Base-by-base conservation (phyloP, 352 stramenopile species). In the Phytopythium aichiense region DNA sequence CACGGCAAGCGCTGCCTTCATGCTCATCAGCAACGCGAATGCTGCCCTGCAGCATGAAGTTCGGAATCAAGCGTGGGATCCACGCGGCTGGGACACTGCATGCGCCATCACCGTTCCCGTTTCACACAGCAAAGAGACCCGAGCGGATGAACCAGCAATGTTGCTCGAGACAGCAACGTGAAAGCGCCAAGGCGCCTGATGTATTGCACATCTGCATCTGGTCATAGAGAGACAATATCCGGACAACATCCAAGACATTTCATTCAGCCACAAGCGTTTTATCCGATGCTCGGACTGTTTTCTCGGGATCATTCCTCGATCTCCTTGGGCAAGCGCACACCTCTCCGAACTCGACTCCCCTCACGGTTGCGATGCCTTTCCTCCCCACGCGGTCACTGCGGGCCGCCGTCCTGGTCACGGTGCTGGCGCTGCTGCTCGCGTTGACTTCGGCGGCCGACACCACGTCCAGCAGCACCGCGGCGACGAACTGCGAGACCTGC, bases 401-500 rank as follows among this genome's bases (percentile, higher is more conserved):
- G 25, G 18, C 25, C 42, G 42, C 42, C 42, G 7, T 49, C 4
- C 42, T 49, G 42, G 42, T 49, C 20, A 25, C 42, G 23, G 42
- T 49, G 18, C 42, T 49, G 18, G 23, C 42, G 6, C 7, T 49
- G 42, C 42, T 49, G n/a, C 45, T 51, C 49, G 15, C 49, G 1
- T 1, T 38, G 23, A 11, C 49, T 16, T 40, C 13, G 28, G 25
- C 49, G 22, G 22, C 28, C 15, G 49, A 22, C 7, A 12, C 49
- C 16, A 66, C 70, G 13, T 66, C 61, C 53, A 60, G 56, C 0
- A 57, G 58, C 33, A 55, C 53, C 13, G 56, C 62, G 8, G 55
- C 63, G 53, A 68, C 68, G 7, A 53, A 73, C 40, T 87, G 79
- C 54, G 71, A 89, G 61, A 64, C 83, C 55, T 89, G 79, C 56